These are phyloP conservation scores for Clavispora santaluciae DNA, from an alignment of 805 yeast species.

Conservation along the genomic window DNA sequence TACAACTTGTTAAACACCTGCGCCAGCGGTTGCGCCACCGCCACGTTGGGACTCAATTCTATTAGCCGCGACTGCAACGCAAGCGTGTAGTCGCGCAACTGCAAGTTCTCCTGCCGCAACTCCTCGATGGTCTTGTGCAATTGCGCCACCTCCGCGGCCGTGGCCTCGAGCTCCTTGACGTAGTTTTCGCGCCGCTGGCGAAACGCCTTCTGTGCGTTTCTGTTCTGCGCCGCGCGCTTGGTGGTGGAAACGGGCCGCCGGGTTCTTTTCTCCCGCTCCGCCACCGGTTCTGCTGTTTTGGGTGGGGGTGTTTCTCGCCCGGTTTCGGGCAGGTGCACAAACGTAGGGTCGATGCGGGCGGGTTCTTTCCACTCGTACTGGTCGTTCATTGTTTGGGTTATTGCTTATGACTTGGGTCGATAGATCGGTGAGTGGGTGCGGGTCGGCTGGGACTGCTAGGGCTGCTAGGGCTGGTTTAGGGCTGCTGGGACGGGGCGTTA, in stretches of 20 bases:
- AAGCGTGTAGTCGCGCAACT: constrained; percentile 66
- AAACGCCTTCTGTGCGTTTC: constrained; percentile 90
- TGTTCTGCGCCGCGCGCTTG: constrained; percentile 87
- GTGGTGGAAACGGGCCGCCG: constrained; percentile 45
- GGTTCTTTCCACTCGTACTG: constrained; percentile 16
- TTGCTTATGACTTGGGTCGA: too few species aligned
- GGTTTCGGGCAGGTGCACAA: constrained; percentile 7
- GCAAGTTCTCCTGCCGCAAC: constrained; percentile 65
- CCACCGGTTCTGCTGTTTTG: background rate
- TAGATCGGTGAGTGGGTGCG: too few species aligned
- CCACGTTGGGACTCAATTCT: constrained; percentile 27
- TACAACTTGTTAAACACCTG: constrained; percentile 1
- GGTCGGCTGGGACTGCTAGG: too few species aligned
- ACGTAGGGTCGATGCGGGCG: constrained; percentile 27
- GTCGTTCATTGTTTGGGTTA: constrained; percentile 20
- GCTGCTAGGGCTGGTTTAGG: too few species aligned
- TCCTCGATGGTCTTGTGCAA: constrained; percentile 61
- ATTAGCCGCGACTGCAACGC: constrained; percentile 65
- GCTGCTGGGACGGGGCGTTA: background rate
- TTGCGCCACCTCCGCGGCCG: constrained; percentile 58
- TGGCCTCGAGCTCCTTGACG: constrained; percentile 71
- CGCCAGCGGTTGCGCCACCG: background rate
- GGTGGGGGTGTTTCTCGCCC: too few species aligned
- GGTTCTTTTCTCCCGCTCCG: background rate
- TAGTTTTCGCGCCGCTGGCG: constrained; percentile 78